phyloP scores from a whole-genome alignment of 805 yeast species.

The Kregervanrija fluxuum region DNA sequence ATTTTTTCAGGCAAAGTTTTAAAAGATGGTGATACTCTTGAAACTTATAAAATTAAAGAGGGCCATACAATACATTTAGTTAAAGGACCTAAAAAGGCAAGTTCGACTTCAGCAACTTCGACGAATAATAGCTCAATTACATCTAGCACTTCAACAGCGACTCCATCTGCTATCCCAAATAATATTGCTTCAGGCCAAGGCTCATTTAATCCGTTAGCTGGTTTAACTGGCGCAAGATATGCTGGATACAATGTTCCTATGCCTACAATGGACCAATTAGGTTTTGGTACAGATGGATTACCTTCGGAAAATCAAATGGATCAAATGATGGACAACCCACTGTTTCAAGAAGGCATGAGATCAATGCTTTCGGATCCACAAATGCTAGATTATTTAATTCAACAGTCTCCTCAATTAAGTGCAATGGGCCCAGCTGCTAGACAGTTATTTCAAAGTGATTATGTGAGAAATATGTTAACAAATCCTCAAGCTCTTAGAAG shows the following conservation, averaged over 20 bases:
- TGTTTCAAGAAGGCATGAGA: conserved; percentile 74
- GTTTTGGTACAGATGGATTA: conserved; percentile 87
- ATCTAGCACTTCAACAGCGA: conserved; percentile 17
- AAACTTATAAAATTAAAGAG: conserved; percentile 68
- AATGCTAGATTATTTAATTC: conserved; percentile 75
- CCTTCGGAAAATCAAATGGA: conserved; percentile 74
- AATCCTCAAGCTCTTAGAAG: conserved; percentile 84
- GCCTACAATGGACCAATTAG: conserved; percentile 56
- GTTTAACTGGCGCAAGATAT: conserved; percentile 88
- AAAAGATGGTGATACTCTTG: conserved; percentile 73
- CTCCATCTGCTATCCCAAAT: conserved; percentile 47
- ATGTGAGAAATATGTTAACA: conserved; percentile 68
- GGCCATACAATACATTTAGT: conserved; percentile 90
- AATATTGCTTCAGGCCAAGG: conserved; percentile 85
- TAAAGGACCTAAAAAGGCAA: conserved; percentile 53
- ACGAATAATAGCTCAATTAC: conserved; percentile 18
- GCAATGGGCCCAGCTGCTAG: conserved; percentile 87
- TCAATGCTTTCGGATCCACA: conserved; percentile 81
- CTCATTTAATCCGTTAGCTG: conserved; percentile 84
- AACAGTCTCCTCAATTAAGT: conserved; percentile 76
- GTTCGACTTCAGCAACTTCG: conserved; percentile 11
- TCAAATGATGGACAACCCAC: conserved; percentile 73
- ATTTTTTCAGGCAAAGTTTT: conserved; percentile 92
- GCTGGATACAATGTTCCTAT: conserved; percentile 82
- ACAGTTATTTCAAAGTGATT: conserved; percentile 76